These are phyloP conservation scores for Trichosporon ovoides DNA, from an alignment of 1,284 basidiomycete species.

Conservation along the genomic window DNA sequence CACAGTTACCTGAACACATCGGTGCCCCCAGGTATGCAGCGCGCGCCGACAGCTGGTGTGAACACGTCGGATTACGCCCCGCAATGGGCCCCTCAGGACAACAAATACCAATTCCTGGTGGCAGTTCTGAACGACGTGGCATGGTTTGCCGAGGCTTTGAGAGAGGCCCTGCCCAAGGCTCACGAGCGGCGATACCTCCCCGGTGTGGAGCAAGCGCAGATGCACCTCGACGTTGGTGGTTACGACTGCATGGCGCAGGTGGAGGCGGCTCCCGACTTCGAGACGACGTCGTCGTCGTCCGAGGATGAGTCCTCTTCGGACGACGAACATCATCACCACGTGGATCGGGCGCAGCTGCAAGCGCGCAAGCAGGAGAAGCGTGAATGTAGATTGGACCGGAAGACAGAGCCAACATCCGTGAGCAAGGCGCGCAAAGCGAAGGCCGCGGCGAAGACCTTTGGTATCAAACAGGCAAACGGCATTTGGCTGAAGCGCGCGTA, in stretches of 20 bases:
- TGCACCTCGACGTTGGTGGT: slow-evolving; percentile 37
- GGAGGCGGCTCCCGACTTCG: background rate
- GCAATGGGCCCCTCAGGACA: background rate
- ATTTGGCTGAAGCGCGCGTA: slow-evolving; percentile 49
- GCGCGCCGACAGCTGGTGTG: background rate
- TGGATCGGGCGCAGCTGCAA: too few relatives aligned
- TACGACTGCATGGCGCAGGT: slow-evolving; percentile 32
- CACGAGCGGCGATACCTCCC: slow-evolving; percentile 26
- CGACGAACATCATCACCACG: slow-evolving; percentile 10
- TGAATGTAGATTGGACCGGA: background rate
- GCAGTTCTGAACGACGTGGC: slow-evolving; percentile 42
- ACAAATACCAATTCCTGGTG: slow-evolving; percentile 35
- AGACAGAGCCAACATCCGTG: slow-evolving; percentile 6
- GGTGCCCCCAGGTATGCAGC: slow-evolving; percentile 3
- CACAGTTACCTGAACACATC: slow-evolving; percentile 12
- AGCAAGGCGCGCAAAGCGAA: slow-evolving; percentile 30
- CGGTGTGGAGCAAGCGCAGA: slow-evolving; percentile 23
- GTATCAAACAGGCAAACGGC: slow-evolving; percentile 42
- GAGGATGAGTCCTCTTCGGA: slow-evolving; percentile 30
- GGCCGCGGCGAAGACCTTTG: slow-evolving; percentile 42
- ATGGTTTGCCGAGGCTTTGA: slow-evolving; percentile 34
- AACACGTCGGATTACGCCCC: too few relatives aligned
- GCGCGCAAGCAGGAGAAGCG: background rate
- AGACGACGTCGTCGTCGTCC: too few relatives aligned
- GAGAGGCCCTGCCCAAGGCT: slow-evolving; percentile 25